Conservation (phyloP, 1,139 yeast species). For the Blastobotrys petasosporus region DNA sequence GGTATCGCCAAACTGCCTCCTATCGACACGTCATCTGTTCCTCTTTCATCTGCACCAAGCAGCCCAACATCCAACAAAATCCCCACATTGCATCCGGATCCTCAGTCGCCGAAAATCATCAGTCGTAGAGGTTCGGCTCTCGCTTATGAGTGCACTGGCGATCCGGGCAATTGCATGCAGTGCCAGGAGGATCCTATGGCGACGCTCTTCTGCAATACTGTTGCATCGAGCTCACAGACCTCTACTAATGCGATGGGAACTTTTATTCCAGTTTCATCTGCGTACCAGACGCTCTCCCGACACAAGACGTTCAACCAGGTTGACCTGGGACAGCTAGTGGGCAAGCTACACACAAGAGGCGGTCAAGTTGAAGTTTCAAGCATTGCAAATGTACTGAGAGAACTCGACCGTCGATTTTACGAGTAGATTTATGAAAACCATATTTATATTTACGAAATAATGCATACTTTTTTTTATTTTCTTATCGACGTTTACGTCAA, state of each 20-base stretch:
- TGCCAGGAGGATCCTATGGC: slow-evolving; percentile 88
- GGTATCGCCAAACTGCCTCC: slow-evolving; percentile 11
- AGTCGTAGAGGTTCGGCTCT: slow-evolving; percentile 21
- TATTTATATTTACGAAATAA: too few relatives aligned
- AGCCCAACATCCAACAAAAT: slow-evolving; percentile 26
- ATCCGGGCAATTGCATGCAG: slow-evolving; percentile 81
- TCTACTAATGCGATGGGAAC: slow-evolving; percentile 38
- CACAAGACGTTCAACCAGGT: slow-evolving; percentile 70
- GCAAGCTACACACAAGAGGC: slow-evolving; percentile 71
- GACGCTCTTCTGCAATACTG: slow-evolving; percentile 78
- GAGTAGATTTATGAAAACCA: slow-evolving; percentile 11
- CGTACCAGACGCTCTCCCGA: slow-evolving; percentile 75
- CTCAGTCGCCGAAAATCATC: slow-evolving; percentile 4
- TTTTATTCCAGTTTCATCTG: slow-evolving; percentile 82
- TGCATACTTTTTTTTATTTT: too few relatives aligned
- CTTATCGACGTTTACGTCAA: too few relatives aligned
- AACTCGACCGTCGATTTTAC: slow-evolving; percentile 64
- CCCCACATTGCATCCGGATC: slow-evolving; percentile 58
- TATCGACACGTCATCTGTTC: slow-evolving; percentile 5
- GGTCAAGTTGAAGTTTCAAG: slow-evolving; percentile 86
- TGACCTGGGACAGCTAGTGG: slow-evolving; percentile 68
- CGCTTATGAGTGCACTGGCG: slow-evolving; percentile 54
- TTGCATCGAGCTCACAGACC: slow-evolving; percentile 44
- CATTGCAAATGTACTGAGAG: slow-evolving; percentile 76
- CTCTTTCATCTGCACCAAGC: neutral